A percentile compares a stretch with the other conserved stretches of the same genome.
phyloP scores from a whole-genome alignment of 2,329 filamentous ascomycete genomes.

The Phaeosphaeriaceae sp. region DNA sequence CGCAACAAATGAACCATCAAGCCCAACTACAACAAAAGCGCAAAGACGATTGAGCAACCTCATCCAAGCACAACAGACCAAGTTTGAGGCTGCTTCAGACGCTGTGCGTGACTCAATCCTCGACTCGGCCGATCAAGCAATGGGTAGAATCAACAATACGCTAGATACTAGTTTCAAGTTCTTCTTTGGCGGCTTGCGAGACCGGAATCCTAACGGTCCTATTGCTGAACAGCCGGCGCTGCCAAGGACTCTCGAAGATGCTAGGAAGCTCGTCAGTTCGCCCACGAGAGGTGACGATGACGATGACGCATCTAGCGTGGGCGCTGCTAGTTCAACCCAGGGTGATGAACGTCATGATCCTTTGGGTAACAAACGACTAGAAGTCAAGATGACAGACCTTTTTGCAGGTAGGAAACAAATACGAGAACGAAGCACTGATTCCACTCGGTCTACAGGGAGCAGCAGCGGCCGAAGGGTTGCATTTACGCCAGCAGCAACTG shows the following conservation, averaged over 20 bases:
- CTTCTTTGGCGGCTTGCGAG: conserved; percentile 84
- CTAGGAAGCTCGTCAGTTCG: conserved; percentile 83
- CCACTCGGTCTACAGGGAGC: conserved; percentile 67
- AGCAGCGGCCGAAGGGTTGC: conserved; percentile 65
- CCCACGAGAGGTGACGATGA: conserved; percentile 58
- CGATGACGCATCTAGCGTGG: conserved; percentile 59
- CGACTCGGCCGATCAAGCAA: conserved; percentile 85
- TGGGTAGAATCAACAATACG: conserved; percentile 90
- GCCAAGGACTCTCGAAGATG: conserved; percentile 92
- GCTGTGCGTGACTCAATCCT: conserved; percentile 71
- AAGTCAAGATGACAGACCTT: conserved; percentile 69
- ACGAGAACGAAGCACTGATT: conserved; percentile 80
- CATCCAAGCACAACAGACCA: conserved; percentile 82
- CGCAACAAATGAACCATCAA: conserved; percentile 31
- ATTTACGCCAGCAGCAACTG: conserved; percentile 47
- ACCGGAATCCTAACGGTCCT: conserved; percentile 57
- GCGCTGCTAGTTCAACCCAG: conserved; percentile 60
- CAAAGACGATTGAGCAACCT: conserved; percentile 83
- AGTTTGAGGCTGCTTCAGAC: conserved; percentile 82
- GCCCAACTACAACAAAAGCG: conserved; percentile 57
- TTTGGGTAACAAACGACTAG: conserved; percentile 48
- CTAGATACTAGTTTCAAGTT: conserved; percentile 94
- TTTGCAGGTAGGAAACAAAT: conserved; percentile 69
- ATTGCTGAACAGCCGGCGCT: conserved; percentile 57
- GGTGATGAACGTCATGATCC: conserved; percentile 48